Evolutionary conservation across 805 yeast genomes (phyloP), one percentile per base, ranked within the genome.

Genomic region (Saturnispora serradocipensis): DNA sequence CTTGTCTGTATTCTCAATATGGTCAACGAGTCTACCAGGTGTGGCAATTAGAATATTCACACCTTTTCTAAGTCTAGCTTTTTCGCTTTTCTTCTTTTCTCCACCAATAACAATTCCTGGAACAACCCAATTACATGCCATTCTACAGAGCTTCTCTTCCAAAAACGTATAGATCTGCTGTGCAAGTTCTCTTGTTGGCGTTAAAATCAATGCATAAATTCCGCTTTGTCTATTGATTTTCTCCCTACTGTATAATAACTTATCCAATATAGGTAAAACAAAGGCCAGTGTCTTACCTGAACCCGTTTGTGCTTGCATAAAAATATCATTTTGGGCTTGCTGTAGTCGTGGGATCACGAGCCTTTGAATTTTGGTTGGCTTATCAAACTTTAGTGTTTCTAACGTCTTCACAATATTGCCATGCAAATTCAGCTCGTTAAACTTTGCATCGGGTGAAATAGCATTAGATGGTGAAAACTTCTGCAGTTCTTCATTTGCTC

Each of bases 31-130:
- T 60, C 99, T 78, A 54, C 99, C 99, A 2, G 99, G 99, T 0
- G 99, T 93, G 11, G 95, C 97, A 42, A 93, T 95, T n/a, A 93
- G 75, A 34, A 93, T 82, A 66, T 93, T 93, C 34, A 90, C 95
- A 57, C 99, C 99, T 66, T 91, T 91, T 63, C 99, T 78, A 34
- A 93, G 69, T 61, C 99, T 73, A 1, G 98, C 97, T 75, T 93
- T 93, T 67, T 93, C 99, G 2, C 96, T 79, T 63, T 93, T 95
- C 67, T 91, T 91, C 77, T 91, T 90, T 65, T 93, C 99, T 55
- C 99, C 99, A 63, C 99, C 99, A 69, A 89, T 89, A 25, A 93
- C 95, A 40, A 90, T 80, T 39, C 98, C 96, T 0, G 99, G 97
- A 5, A 95, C 99, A 43, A 93, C 77, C 67, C 86, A 80, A 62